phyloP scores from a whole-genome alignment of 768 basidiomycete genomes.

The Mrakia gelida region DNA sequence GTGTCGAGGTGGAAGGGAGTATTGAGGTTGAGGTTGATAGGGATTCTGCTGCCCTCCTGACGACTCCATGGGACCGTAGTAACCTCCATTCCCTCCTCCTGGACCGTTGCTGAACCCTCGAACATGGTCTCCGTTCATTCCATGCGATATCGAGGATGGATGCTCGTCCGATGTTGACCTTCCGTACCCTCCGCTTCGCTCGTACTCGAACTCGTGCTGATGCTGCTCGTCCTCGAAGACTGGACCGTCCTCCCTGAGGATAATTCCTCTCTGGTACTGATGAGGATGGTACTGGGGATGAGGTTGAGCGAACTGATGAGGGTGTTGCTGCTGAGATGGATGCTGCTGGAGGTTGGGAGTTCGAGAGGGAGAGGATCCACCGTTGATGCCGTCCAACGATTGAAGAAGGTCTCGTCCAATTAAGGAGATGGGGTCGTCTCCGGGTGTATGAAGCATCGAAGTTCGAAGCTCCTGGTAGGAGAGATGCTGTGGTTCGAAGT shows the following conservation, averaged over 20 bases:
- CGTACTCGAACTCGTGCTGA: slow-evolving; percentile 1
- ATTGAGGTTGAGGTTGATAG: not conserved
- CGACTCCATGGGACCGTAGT: not conserved
- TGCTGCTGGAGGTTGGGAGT: slow-evolving; percentile 21
- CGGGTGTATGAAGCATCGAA: slow-evolving; percentile 19
- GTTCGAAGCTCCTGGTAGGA: not conserved
- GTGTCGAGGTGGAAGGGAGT: slow-evolving; percentile 19
- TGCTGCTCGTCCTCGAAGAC: slow-evolving; percentile 18
- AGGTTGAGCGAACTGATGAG: slow-evolving; percentile 4
- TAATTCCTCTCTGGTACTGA: slow-evolving; percentile 4
- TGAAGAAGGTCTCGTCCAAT: slow-evolving; percentile 28
- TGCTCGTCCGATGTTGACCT: slow-evolving; percentile 8
- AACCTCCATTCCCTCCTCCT: not conserved
- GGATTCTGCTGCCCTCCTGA: not conserved
- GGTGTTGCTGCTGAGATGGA: slow-evolving; percentile 35
- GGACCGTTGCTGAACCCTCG: not conserved
- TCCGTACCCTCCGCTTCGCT: not conserved
- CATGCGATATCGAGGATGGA: not conserved
- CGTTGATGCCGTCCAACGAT: slow-evolving; percentile 22
- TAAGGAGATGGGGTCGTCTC: slow-evolving; percentile 25
- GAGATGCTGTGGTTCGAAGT: not conserved
- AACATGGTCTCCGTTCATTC: not conserved
- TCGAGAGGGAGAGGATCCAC: not conserved
- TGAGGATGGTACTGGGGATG: slow-evolving; percentile 21
- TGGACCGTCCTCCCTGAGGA: slow-evolving; percentile 12